Evolutionary conservation across 257 asterid species (phyloP).

Genomic region (Penstemon barbatus): DNA sequence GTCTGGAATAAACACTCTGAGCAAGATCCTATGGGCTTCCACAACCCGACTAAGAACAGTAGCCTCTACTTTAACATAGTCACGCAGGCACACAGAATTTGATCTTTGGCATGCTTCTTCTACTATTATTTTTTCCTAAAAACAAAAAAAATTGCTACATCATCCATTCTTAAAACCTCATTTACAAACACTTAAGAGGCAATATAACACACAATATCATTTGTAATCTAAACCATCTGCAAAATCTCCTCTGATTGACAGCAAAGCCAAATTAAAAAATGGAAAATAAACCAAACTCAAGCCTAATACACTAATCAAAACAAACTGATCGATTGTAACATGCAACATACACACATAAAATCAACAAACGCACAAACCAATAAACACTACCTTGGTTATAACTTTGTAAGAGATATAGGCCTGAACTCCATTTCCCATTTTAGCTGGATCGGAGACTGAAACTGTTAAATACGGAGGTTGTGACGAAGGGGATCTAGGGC

Average conservation of each 20-base stretch:
- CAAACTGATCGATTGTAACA: slow-evolving; percentile 17
- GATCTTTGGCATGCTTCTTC: not conserved
- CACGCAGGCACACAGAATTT: not conserved
- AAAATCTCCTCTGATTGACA: slow-evolving; percentile 15
- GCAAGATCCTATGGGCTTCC: slow-evolving; percentile 11
- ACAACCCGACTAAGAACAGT: not conserved
- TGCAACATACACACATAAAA: not conserved
- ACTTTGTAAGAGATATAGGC: slow-evolving; percentile 98
- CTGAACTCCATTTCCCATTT: slow-evolving; percentile 99
- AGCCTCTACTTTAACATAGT: slow-evolving; percentile 9
- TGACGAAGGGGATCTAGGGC: slow-evolving; percentile 89
- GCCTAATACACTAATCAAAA: slow-evolving; percentile 16
- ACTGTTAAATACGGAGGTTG: slow-evolving; percentile 70
- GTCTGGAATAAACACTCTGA: not conserved
- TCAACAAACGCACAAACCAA: not conserved
- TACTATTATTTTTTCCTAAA: not conserved
- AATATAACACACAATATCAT: slow-evolving; percentile 1
- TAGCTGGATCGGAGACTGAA: slow-evolving; percentile 96
- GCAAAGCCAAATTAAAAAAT: slow-evolving; percentile 8
- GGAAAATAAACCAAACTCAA: slow-evolving; percentile 20
- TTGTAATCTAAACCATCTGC: slow-evolving; percentile 8
- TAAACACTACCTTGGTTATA: slow-evolving; percentile 66
- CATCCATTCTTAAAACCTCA: not conserved
- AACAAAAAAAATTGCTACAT: slow-evolving; percentile 1
- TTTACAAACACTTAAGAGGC: not conserved